Conservation (phyloP, 31 red algal species). For the Odonthalia washingtoniensis region DNA sequence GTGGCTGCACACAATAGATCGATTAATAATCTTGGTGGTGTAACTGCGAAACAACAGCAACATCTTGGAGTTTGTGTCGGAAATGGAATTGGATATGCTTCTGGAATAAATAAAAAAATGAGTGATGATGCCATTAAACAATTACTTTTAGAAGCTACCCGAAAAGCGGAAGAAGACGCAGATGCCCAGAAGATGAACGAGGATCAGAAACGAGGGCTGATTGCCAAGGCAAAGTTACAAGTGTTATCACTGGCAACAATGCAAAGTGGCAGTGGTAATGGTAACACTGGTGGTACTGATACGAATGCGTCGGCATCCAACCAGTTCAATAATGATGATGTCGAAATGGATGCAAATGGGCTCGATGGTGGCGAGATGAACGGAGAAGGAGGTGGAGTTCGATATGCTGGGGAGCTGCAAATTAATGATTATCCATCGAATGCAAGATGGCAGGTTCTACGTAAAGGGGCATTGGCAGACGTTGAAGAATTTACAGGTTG, state of each 20-base stretch:
- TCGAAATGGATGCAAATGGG: slow-evolving; percentile 15
- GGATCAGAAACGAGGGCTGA: slow-evolving; percentile 30
- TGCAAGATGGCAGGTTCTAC: slow-evolving; percentile 91
- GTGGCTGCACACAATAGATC: not conserved
- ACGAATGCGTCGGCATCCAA: not conserved
- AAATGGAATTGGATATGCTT: not conserved
- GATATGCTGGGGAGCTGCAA: slow-evolving; percentile 87
- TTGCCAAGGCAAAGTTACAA: slow-evolving; percentile 61
- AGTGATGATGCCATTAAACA: slow-evolving; percentile 34
- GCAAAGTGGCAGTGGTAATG: slow-evolving; percentile 52
- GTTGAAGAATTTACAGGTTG: slow-evolving; percentile 86
- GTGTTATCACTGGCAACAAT: slow-evolving; percentile 58
- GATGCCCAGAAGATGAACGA: slow-evolving; percentile 49
- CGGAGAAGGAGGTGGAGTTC: not conserved
- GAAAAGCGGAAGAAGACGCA: slow-evolving; percentile 50
- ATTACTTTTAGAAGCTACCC: slow-evolving; percentile 49
- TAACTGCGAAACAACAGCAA: not conserved
- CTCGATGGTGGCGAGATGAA: not conserved
- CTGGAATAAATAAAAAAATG: not conserved
- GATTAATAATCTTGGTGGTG: not conserved
- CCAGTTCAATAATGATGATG: not conserved
- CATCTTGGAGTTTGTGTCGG: not conserved
- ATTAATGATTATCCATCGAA: slow-evolving; percentile 97
- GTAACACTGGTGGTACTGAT: not conserved
- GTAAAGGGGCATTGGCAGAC: slow-evolving; percentile 76